Evolutionary conservation across 2,329 filamentous ascomycete species (phyloP).

Genomic region (Trichoderma afroharzianum): DNA sequence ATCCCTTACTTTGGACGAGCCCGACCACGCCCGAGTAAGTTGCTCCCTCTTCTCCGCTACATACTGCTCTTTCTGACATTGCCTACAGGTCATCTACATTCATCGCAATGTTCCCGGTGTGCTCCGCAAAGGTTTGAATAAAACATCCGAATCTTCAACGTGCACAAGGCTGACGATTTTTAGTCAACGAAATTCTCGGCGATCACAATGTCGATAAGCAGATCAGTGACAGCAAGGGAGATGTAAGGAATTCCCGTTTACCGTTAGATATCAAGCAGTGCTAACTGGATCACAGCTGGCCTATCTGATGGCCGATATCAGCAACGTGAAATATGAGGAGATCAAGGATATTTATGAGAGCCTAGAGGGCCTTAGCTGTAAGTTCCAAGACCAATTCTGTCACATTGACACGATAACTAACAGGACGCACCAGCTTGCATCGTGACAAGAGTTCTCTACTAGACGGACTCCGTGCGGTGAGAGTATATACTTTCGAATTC

Average conservation of each 20-base stretch:
- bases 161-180: background rate
- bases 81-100: constrained; percentile 75
- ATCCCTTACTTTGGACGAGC: constrained; percentile 84
- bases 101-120: constrained; percentile 97
- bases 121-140: constrained; percentile 64
- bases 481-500: background rate
- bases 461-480: constrained; percentile 7
- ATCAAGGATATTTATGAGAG: constrained; percentile 83
- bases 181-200: constrained; percentile 89
- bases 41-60: background rate
- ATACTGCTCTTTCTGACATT: constrained; percentile 18
- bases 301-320: constrained; percentile 97
- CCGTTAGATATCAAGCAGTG: background rate
- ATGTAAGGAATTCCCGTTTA: constrained; percentile 47
- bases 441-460: constrained; percentile 47
- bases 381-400: constrained; percentile 32
- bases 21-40: constrained; percentile 74
- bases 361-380: constrained; percentile 77
- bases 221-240: constrained; percentile 91
- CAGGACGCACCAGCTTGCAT: constrained; percentile 38
- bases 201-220: constrained; percentile 99
- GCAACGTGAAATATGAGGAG: constrained; percentile 72
- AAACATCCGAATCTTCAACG: constrained; percentile 10
- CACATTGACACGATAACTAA: constrained; percentile 4
- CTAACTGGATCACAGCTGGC: constrained; percentile 55